Evolutionary conservation across 2,329 filamentous ascomycete species (phyloP), one percentile per base, ranked within the genome.

Genomic region (Alternaria tenuissima): DNA sequence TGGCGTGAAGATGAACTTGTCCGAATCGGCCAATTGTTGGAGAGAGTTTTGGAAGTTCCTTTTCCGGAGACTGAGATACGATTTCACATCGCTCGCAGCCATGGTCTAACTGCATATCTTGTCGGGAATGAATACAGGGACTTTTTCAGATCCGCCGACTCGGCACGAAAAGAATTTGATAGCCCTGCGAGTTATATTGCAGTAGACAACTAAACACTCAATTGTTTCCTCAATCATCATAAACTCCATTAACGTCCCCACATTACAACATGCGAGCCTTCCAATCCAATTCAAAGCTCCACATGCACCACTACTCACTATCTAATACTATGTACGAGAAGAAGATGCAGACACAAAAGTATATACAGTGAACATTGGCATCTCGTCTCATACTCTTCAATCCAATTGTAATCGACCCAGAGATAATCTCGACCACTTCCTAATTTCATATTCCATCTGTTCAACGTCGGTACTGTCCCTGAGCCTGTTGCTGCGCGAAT

Each of bases 311-410:
- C 39, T 42, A 18, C 14, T 24, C 22, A 44, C 32, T 43, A 42
- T n/a, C 14, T 28, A 18, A 20, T 28, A 20, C n/a, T 55, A 55
- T 55, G 30, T 55, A 55, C 42, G 52, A 32, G 52, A 43, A 18
- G 24, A 38, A 46, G 32, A 58, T 55, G 46, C 39, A 59, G 28
- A 55, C 51, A 22, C 28, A 30, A 51, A 44, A 56, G 41, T 53
- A 58, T 59, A 22, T 51, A 55, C 57, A 59, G 32, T 30, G 44
- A 59, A 55, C 41, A 44, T 53, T 28, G 32, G 51, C 51, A 53
- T 47, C 52, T 34, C 42, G 42, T 47, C 52, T 43, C 52, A 18
- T 32, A 26, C 52, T 53, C 26, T 32, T 53, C 32, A 26, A 38
- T 46, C 30, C 38, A 38, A 52, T 52, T 44, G 42, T 30, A 39